Percentiles rank a stretch among this genome's conserved stretches.
These are phyloP conservation scores for Candida sp. DNA, from an alignment of 1,139 yeast species.

Conservation along the genomic window DNA sequence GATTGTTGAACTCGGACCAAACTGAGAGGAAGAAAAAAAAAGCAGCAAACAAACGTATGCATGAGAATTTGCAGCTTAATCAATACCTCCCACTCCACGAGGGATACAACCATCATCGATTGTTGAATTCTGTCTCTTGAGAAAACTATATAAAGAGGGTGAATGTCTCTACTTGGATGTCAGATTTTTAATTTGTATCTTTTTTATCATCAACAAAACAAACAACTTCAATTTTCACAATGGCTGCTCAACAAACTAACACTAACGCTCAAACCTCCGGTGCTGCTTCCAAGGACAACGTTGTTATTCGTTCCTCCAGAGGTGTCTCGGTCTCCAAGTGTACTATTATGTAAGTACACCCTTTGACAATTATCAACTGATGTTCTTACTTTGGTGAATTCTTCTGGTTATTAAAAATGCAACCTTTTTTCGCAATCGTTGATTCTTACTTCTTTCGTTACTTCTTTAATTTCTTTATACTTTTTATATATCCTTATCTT, in stretches of 20 bases:
- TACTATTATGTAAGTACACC: conserved; percentile 6
- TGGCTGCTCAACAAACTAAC: conserved; percentile 12
- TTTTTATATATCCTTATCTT: background rate
- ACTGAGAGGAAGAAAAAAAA: background rate
- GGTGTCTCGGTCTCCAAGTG: conserved; percentile 3
- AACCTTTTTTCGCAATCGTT: background rate
- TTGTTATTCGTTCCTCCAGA: background rate
- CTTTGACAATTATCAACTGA: too few species aligned
- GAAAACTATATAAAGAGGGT: background rate
- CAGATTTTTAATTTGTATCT: background rate
- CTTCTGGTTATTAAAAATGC: too few species aligned
- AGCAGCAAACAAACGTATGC: background rate
- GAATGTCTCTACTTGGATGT: too few species aligned
- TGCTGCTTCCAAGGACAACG: conserved; percentile 10
- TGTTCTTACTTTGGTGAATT: background rate
- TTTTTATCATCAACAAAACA: conserved; percentile 1
- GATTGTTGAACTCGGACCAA: background rate
- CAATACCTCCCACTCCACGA: background rate
- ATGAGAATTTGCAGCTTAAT: background rate
- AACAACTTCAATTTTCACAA: conserved; percentile 1
- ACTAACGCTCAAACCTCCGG: conserved; percentile 1
- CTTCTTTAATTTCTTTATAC: background rate
- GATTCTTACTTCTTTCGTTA: background rate
- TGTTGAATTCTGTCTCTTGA: background rate
- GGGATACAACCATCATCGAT: background rate